Percentiles rank a stretch among this genome's conserved stretches.
These are phyloP conservation scores for Panicum miliaceum DNA, from an alignment of 176 grass and related monocot species.

Conservation along the genomic window DNA sequence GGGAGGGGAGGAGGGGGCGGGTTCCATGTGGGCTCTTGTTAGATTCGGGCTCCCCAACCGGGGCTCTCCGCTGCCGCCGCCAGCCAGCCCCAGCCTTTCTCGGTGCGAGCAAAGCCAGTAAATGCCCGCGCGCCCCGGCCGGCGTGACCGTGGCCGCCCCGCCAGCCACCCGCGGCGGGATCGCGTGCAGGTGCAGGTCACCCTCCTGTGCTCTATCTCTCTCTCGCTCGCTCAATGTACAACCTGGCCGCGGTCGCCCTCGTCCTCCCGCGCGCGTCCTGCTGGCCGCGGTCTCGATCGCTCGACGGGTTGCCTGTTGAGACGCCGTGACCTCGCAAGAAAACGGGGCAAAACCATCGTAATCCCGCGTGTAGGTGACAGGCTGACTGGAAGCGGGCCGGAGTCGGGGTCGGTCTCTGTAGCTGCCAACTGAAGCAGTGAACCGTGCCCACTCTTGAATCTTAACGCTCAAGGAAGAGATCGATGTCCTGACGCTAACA, in stretches of 20 bases:
- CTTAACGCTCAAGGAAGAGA: neutral
- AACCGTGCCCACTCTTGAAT: too few species aligned
- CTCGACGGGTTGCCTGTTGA: neutral
- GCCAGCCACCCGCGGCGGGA: neutral
- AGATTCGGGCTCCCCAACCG: constrained; percentile 26
- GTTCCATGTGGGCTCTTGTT: constrained; percentile 42
- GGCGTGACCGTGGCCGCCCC: neutral
- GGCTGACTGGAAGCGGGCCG: neutral
- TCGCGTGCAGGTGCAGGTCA: neutral
- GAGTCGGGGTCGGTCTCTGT: neutral
- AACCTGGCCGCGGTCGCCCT: neutral
- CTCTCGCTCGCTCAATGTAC: neutral
- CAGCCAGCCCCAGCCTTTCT: constrained; percentile 28
- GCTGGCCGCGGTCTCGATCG: too few species aligned
- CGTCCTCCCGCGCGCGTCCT: neutral
- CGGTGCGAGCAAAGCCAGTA: constrained; percentile 39
- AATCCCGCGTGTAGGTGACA: neutral
- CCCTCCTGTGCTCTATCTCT: constrained; percentile 5
- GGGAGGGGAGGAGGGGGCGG: neutral
- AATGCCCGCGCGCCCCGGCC: neutral
- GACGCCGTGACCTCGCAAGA: neutral
- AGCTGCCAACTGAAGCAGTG: neutral
- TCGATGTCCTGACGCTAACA: neutral
- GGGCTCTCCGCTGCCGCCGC: neutral
- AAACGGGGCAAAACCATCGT: neutral